A percentile compares a stretch with the other conserved stretches of the same genome.
Conservation (phyloP, 306 rosid species). For the Lathyrus aphaca region DNA sequence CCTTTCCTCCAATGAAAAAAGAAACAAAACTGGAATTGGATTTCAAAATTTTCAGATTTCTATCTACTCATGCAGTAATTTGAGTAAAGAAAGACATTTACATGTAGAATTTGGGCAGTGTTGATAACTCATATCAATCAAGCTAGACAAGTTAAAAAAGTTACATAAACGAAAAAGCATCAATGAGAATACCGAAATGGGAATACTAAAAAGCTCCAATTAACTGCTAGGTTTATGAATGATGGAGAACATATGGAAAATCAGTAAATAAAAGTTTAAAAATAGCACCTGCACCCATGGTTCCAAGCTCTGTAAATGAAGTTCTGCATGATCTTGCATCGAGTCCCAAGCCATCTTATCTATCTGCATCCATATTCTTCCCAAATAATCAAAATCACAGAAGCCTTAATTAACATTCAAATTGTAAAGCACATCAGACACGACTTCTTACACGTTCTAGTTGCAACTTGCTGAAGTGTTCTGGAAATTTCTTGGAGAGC, state of each 20-base stretch:
- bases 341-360: conserved; percentile 90
- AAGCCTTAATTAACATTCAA: conserved; percentile 34
- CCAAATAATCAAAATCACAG: conserved; percentile 35
- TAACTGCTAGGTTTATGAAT: conserved; percentile 20
- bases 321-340: conserved; percentile 87
- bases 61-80: not conserved
- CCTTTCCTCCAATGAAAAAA: not conserved
- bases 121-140: conserved; percentile 14
- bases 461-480: conserved; percentile 90
- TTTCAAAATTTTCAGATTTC: not conserved
- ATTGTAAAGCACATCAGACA: conserved; percentile 38
- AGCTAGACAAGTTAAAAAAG: conserved; percentile 17
- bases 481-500: conserved; percentile 97
- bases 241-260: conserved; percentile 25
- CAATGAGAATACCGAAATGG: too few relatives aligned
- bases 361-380: conserved; percentile 65
- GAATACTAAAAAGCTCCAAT: conserved; percentile 23
- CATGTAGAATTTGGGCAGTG: conserved; percentile 25
- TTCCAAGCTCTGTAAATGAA: conserved; percentile 87
- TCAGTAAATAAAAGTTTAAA: conserved; percentile 21
- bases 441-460: conserved; percentile 90
- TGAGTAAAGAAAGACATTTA: conserved; percentile 30
- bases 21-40: not conserved
- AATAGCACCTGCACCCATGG: conserved; percentile 93
- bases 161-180: too few relatives aligned